Base-by-base conservation (phyloP, 768 basidiomycete species). In the Russula olivacea region DNA sequence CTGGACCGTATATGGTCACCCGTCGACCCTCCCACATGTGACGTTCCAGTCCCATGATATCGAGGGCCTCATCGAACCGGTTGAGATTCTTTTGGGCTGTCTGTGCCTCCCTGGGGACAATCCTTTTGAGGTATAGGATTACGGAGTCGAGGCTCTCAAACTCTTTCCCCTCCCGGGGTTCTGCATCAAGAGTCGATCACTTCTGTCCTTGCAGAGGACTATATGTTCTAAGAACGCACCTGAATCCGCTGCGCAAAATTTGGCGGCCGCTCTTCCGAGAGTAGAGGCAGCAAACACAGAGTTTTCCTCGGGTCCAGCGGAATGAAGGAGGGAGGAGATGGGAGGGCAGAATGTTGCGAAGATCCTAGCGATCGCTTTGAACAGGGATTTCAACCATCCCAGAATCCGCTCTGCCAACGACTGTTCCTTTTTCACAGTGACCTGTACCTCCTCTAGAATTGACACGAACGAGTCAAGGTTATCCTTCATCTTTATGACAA, bases 31-130 rank as follows among this genome's bases (percentile, higher is more conserved):
- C 60, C 48, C 53, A 55, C 63, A 64, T 64, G 25, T 25, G 58
- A 14, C 23, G 48, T 45, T 59, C 63, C 19, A 64, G 54, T 14
- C 58, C 63, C 63, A 60, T 56, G 12, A 51, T 47, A 34, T 43
- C 5, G 40, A 64, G 58, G 14, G 58, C 58, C 3, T 56, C 58
- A 49, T 64, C 63, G 3, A 64, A 64, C 11, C 54, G 58, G 4
- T 49, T 25, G 1, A 60, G 40, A n/a, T 53, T 55, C 23, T 60
- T 51, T 40, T 55, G 40, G 12, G 63, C 63, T 2, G 5, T 55
- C 30, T 47, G 58, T n/a, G 54, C 54, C 23, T 60, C 58, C 32
- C 28, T 56, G 9, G 63, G 63, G 23, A 64, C 58, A 30, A 49
- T 51, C 32, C 55, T 54, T 28, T 60, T 60, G 40, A 64, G 58